Evolutionary conservation across 805 yeast genomes (phyloP).

Genomic region (Monosporozyma servazzii): DNA sequence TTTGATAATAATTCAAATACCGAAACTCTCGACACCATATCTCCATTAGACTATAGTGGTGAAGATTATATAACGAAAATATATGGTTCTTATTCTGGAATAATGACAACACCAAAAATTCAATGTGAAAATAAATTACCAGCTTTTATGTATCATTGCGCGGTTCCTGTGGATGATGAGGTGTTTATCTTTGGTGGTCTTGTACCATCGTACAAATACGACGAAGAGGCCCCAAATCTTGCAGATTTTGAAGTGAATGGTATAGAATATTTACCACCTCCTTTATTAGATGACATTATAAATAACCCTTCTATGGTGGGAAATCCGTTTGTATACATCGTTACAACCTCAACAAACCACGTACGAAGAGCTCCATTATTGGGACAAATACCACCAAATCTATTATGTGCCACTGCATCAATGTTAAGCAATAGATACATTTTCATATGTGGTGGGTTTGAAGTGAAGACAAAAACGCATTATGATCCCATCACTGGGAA

Average conservation of each 20-base stretch:
- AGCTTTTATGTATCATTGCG: constrained; percentile 35
- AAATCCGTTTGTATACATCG: constrained; percentile 30
- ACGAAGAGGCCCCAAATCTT: constrained; percentile 27
- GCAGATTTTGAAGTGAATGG: constrained; percentile 32
- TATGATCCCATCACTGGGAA: constrained; percentile 25
- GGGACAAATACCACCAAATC: constrained; percentile 43
- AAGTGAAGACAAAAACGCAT: constrained; percentile 30
- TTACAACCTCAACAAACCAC: constrained; percentile 34
- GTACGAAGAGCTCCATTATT: constrained; percentile 25
- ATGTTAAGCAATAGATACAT: constrained; percentile 45
- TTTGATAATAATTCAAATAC: constrained; percentile 4
- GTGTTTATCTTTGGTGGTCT: constrained; percentile 42
- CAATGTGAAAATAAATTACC: constrained; percentile 35
- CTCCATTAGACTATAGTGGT: not conserved
- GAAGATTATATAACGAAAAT: not conserved
- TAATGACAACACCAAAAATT: constrained; percentile 21
- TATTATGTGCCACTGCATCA: constrained; percentile 40
- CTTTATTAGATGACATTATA: constrained; percentile 35
- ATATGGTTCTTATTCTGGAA: constrained; percentile 13
- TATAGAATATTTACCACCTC: constrained; percentile 36
- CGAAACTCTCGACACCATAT: constrained; percentile 6
- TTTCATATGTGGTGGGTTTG: constrained; percentile 64
- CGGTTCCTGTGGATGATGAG: constrained; percentile 31
- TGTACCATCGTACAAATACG: constrained; percentile 19
- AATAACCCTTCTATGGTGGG: constrained; percentile 36